Base-by-base conservation (phyloP, 2,329 filamentous ascomycete species). In the Nemania bipapillata region DNA sequence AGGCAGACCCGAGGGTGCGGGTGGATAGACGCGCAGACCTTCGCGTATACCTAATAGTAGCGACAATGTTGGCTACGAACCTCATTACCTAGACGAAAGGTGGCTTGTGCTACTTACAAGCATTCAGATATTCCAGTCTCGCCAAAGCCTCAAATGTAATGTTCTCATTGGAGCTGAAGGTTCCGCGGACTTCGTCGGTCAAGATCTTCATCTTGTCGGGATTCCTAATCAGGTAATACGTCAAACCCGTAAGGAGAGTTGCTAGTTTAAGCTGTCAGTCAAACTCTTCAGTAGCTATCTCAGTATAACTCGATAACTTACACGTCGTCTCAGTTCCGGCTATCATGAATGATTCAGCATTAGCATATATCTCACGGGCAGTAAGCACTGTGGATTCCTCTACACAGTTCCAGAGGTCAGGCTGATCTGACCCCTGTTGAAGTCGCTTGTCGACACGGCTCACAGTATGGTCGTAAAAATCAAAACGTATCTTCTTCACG, bases 381-480 rank as follows among this genome's bases (percentile, higher is more conserved):
- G 47, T 70, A 15, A 76, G 63, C 1, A 62, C 62, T 17, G 68
- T 54, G 26, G 71, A 75, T 47, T 66, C 65, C 12, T 72, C 32
- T 0, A 75, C 72, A 0, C 76, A 61, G 22, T 76, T 75, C 75
- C 75, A 77, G 6, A 77, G 56, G 20, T 77, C 75, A 1, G 74
- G 75, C 58, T 61, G 58, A 12, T 61, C 65, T 37, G 50, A 61
- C 1, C 58, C 65, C 26, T 63, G 52, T 11, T 47, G 30, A 17
- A 63, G 65, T 7, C 58, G 52, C 47, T 61, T 62, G 35, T 67
- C 58, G 24, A 67, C 65, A 7, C 65, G 65, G 1, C 30, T 45
- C 9, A 45, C 40, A 4, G 65, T 62, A 28, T 67, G 65, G 24
- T 63, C 58, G 15, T 63, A 62, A 17, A 63, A 59, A 20, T 67